Evolutionary conservation across 2,329 filamentous ascomycete species (phyloP).

Genomic region (Lecanicillium sp.): DNA sequence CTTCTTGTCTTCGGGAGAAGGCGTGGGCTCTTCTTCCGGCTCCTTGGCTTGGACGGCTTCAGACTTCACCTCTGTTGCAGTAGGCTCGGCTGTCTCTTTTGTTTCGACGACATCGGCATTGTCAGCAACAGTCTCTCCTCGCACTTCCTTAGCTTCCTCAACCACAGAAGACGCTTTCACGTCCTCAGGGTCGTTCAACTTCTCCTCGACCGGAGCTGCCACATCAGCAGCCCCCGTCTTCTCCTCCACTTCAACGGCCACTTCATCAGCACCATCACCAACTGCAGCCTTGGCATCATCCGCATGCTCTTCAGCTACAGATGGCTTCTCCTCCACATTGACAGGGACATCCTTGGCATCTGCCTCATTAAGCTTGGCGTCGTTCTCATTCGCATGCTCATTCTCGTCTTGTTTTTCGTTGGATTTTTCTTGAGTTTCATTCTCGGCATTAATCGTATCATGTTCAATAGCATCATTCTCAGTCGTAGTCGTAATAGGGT

Average conservation of each 20-base stretch:
- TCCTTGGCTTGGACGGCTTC: constrained; percentile 1
- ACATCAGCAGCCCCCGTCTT: background rate
- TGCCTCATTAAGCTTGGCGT: constrained; percentile 6
- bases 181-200: background rate
- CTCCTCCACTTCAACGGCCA: background rate
- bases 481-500: constrained; percentile 9
- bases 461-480: constrained; percentile 7
- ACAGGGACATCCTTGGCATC: constrained; percentile 2
- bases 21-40: background rate
- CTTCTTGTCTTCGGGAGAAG: background rate
- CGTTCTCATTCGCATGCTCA: background rate
- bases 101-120: too few species aligned
- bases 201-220: background rate
- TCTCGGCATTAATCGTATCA: constrained; percentile 3
- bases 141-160: background rate
- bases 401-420: background rate
- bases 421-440: background rate
- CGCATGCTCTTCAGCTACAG: too few species aligned
- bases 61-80: too few species aligned
- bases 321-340: background rate
- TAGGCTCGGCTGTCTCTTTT: too few species aligned
- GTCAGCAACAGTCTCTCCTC: too few species aligned
- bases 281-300: too few species aligned
- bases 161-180: background rate
- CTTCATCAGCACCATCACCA: background rate